Percentiles rank a stretch among this genome's conserved stretches.
These are phyloP conservation scores for Alternaria metachromatica DNA, from an alignment of 2,329 filamentous ascomycete species.

Conservation along the genomic window DNA sequence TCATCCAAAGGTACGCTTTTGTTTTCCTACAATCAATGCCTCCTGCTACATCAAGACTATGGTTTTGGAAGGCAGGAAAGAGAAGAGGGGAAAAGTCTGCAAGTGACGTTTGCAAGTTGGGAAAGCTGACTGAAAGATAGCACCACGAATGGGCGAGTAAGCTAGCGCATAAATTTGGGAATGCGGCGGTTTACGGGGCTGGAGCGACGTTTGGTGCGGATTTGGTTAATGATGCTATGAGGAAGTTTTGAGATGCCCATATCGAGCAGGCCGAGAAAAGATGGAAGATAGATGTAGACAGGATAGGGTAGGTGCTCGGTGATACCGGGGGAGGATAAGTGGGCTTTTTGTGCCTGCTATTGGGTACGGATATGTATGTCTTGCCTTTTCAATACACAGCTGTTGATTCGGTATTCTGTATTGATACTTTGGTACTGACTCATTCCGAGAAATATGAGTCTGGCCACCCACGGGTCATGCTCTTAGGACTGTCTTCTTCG, in stretches of 20 bases:
- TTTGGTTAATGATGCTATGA: conserved; percentile 29
- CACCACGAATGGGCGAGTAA: conserved; percentile 30
- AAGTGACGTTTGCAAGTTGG: too few relatives aligned
- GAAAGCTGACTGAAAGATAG: conserved; percentile 1
- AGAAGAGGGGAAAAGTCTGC: too few relatives aligned
- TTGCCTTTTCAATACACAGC: neutral
- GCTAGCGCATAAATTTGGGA: conserved; percentile 25
- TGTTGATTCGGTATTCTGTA: neutral
- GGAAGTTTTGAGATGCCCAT: conserved; percentile 16
- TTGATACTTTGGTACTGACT: neutral
- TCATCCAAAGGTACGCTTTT: conserved; percentile 20
- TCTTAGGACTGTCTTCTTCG: accelerated
- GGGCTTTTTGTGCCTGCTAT: neutral
- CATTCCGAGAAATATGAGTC: neutral
- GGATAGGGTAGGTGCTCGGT: neutral
- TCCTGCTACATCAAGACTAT: too few relatives aligned
- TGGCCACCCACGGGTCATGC: neutral
- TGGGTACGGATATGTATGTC: neutral
- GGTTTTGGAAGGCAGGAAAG: too few relatives aligned
- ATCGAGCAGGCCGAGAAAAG: too few relatives aligned
- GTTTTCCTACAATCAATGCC: too few relatives aligned
- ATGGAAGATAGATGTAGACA: neutral
- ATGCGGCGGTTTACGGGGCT: conserved; percentile 24
- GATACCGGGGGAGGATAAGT: neutral
- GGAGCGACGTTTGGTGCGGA: conserved; percentile 29